Evolutionary conservation across 2,329 filamentous ascomycete species (phyloP), one percentile per base, ranked within the genome.

Genomic region (Aphanoascus verrucosus): DNA sequence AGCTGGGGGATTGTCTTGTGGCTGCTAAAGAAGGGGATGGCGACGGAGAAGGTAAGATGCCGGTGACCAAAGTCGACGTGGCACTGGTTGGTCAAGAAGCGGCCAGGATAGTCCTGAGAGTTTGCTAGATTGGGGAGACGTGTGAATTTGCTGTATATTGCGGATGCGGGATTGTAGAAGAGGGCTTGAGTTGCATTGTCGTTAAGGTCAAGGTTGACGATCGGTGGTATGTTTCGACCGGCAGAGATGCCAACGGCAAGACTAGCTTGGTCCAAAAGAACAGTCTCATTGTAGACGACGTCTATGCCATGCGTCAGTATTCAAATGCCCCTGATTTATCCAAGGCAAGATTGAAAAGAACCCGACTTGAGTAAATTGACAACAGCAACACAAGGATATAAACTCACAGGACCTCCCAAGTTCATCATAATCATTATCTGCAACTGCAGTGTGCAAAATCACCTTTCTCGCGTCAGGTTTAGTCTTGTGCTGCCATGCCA

Each of bases 1-100:
- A 53, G 15, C 7, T 40, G 15, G 17, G 50, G 28, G n/a, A 53
- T 54, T 3, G 61, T 60, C 1, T 60, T 53, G 53, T 72, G 70
- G 0, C 63, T 68, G 17, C 62, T 64, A 56, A 64, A 72, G 55
- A 73, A 72, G 0, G 70, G 70, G 7, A 71, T 66, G 5, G 56
- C 68, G 23, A 72, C 66, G 1, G 64, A 62, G 58, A 72, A 72
- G 5, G 54, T 53, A 34, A 70, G 63, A 11, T 55, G 57, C 8
- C 35, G 14, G 14, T 14, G 5, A 15, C 48, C 37, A 42, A 54
- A 50, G 15, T 34, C 34, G 14, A 34, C 45, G n/a, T 28, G 15
- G 38, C 49, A 55, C 12, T 9, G 8, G 14, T 55, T 55, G 40
- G n/a, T 15, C 11, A 41, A 59, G 63, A 28, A 35, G 17, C 53